phyloP scores from a whole-genome alignment of 2,329 filamentous ascomycete genomes.

The Chaetomiaceae sp. region DNA sequence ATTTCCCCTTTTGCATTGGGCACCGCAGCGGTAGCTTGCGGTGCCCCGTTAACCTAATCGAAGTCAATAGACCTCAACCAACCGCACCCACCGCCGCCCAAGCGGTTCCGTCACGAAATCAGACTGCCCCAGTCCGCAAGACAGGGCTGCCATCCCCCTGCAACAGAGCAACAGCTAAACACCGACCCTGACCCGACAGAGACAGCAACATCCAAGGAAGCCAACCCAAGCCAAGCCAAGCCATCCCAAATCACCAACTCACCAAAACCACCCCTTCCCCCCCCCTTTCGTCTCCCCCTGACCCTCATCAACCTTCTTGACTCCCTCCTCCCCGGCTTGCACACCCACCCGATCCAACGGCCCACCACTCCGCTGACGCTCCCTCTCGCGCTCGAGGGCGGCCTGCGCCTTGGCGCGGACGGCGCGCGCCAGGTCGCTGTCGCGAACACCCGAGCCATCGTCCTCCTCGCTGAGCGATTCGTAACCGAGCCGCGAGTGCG shows the following conservation, averaged over 20 bases:
- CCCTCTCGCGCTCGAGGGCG: slow-evolving; percentile 47
- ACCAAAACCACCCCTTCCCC: slow-evolving; percentile 49
- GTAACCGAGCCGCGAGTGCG: slow-evolving; percentile 29
- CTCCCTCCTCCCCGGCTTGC: slow-evolving; percentile 26
- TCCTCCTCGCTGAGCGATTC: slow-evolving; percentile 34
- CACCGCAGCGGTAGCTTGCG: too few relatives aligned
- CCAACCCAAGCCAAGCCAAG: too few relatives aligned
- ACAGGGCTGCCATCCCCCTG: too few relatives aligned
- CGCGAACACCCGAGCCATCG: slow-evolving; percentile 28
- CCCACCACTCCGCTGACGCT: slow-evolving; percentile 48
- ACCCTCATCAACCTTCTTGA: slow-evolving; percentile 1
- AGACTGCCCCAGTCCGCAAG: background rate
- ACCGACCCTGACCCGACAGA: too few relatives aligned
- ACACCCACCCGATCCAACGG: slow-evolving; percentile 48
- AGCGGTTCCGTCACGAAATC: too few relatives aligned
- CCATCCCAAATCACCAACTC: slow-evolving; percentile 8
- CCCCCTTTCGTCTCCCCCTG: slow-evolving; percentile 31
- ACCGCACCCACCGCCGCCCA: too few relatives aligned
- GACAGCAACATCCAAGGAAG: too few relatives aligned
- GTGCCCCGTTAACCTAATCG: too few relatives aligned
- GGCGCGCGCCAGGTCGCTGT: slow-evolving; percentile 31
- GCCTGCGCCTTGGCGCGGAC: slow-evolving; percentile 38
- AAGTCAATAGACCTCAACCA: too few relatives aligned
- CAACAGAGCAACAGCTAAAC: too few relatives aligned
- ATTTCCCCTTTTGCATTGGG: background rate